A percentile compares a stretch with the other conserved stretches of the same genome.
phyloP scores from a whole-genome alignment of 495 filamentous ascomycete genomes.

The Aspergillus coremiiformis region DNA sequence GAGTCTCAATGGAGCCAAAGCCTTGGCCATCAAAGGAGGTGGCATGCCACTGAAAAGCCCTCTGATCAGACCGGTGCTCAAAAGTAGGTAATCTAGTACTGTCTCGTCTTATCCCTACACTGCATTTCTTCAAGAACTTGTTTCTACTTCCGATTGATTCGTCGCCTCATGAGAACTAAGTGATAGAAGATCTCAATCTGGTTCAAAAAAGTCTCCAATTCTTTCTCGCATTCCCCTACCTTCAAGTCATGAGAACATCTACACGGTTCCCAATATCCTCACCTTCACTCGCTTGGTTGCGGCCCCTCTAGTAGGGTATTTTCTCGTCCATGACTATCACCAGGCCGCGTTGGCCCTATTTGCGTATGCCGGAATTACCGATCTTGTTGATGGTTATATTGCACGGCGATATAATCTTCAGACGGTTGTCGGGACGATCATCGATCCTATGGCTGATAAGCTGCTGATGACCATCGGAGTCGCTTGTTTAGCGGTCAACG shows the following conservation, averaged over 20 bases:
- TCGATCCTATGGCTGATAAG: conserved; percentile 97
- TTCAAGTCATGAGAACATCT: conserved; percentile 76
- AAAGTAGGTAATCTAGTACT: conserved; percentile 13
- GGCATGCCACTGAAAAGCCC: conserved; percentile 20
- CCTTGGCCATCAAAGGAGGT: conserved; percentile 16
- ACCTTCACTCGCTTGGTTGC: conserved; percentile 80
- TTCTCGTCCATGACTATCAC: conserved; percentile 77
- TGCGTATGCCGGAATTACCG: conserved; percentile 84
- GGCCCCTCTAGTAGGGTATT: conserved; percentile 81
- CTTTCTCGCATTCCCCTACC: conserved; percentile 46
- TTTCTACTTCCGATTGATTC: not conserved
- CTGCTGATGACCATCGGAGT: conserved; percentile 88
- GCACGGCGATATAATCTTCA: conserved; percentile 78
- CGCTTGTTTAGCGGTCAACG: conserved; percentile 72
- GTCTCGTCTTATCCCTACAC: not conserved
- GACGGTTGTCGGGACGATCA: conserved; percentile 92
- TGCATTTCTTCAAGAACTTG: not conserved
- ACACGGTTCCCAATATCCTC: conserved; percentile 86
- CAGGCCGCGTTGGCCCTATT: conserved; percentile 74
- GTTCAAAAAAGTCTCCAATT: conserved; percentile 25
- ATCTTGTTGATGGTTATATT: conserved; percentile 87
- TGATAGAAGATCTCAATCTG: conserved; percentile 6
- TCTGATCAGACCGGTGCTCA: conserved; percentile 14
- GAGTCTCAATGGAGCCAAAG: conserved; percentile 1
- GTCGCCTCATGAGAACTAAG: not conserved